Percentiles rank a stretch among this genome's conserved stretches.
phyloP scores from a whole-genome alignment of 1,139 yeast species.

The Yamadazyma buinensis region DNA sequence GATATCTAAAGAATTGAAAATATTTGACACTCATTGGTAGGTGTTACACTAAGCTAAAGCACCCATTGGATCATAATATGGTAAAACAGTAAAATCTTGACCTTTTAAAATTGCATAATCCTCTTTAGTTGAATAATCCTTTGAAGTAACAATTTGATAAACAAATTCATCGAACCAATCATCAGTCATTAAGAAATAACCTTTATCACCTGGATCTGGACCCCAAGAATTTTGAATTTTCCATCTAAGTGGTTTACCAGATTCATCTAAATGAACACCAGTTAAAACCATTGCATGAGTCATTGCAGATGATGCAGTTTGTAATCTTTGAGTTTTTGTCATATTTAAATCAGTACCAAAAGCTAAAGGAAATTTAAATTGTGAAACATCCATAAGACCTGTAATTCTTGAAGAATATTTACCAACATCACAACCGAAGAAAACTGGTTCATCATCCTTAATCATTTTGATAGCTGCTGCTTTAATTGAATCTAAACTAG shows the following conservation, averaged over 20 bases:
- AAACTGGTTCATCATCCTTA: slow-evolving; percentile 69
- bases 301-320: slow-evolving; percentile 60
- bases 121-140: slow-evolving; percentile 44
- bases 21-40: no score
- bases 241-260: slow-evolving; percentile 61
- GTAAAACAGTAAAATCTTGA: slow-evolving; percentile 55
- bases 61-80: slow-evolving; percentile 87
- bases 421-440: slow-evolving; percentile 87
- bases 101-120: slow-evolving; percentile 46
- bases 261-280: slow-evolving; percentile 55
- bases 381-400: slow-evolving; percentile 68
- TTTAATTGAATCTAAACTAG: slow-evolving; percentile 56
- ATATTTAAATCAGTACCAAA: slow-evolving; percentile 50
- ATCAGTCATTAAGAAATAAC: slow-evolving; percentile 78
- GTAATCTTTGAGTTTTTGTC: slow-evolving; percentile 51
- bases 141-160: slow-evolving; percentile 72
- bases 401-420: slow-evolving; percentile 53
- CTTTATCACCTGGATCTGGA: slow-evolving; percentile 65
- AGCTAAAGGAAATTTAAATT: slow-evolving; percentile 66
- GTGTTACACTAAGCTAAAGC: slow-evolving; percentile 63
- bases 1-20: no score
- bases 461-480: slow-evolving; percentile 62
- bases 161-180: slow-evolving; percentile 80
- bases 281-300: slow-evolving; percentile 85
- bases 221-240: slow-evolving; percentile 91